phyloP scores from a whole-genome alignment of 805 yeast genomes.

The Zygotorulaspora danielsina region DNA sequence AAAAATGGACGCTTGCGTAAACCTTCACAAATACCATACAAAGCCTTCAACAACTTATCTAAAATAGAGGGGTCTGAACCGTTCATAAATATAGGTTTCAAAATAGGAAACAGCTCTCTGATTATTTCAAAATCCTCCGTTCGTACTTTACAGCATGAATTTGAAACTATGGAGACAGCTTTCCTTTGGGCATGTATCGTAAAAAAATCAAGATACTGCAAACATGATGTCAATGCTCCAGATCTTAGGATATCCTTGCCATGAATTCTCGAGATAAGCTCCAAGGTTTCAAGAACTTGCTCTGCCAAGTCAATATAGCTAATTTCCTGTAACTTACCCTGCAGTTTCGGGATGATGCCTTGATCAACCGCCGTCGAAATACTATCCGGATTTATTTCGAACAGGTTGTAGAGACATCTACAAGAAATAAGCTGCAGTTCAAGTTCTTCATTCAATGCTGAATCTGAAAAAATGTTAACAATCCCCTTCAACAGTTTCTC shows the following conservation, averaged over 20 bases:
- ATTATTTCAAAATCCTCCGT: constrained; percentile 44
- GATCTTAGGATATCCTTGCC: constrained; percentile 50
- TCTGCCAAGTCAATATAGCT: constrained; percentile 88
- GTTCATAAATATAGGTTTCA: constrained; percentile 50
- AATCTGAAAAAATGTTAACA: constrained; percentile 54
- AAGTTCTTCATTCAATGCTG: constrained; percentile 54
- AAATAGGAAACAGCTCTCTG: constrained; percentile 52
- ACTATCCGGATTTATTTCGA: constrained; percentile 68
- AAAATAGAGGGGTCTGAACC: constrained; percentile 45
- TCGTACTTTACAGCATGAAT: constrained; percentile 53
- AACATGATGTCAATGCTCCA: constrained; percentile 58
- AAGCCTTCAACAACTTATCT: constrained; percentile 20
- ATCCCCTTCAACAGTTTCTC: constrained; percentile 51
- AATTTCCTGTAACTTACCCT: constrained; percentile 64
- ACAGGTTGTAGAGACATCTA: constrained; percentile 73
- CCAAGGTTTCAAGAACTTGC: constrained; percentile 75
- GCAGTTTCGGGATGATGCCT: constrained; percentile 62
- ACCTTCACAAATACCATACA: constrained; percentile 29
- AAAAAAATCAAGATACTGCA: constrained; percentile 79
- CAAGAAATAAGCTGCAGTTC: constrained; percentile 83
- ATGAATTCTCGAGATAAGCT: constrained; percentile 55
- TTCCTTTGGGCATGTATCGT: constrained; percentile 85
- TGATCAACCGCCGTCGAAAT: constrained; percentile 57
- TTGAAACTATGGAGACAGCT: constrained; percentile 67
- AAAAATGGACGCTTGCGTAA: constrained; percentile 19